Conservation (phyloP, 768 basidiomycete genomes). For the Agaricus subrufescens region DNA sequence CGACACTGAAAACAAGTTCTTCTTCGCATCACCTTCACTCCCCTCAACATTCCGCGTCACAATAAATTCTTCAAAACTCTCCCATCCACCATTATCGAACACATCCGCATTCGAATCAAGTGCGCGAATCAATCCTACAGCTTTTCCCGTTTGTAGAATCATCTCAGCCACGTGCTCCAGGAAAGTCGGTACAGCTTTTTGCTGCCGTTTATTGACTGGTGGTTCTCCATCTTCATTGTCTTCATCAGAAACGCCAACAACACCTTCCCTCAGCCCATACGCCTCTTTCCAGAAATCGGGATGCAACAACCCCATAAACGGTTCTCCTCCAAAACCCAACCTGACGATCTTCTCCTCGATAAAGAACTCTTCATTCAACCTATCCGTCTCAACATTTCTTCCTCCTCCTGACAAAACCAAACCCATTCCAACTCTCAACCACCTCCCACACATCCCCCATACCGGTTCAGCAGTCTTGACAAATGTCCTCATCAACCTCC, state of each 20-base stretch:
- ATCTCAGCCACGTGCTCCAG: slow-evolving; percentile 54
- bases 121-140: slow-evolving; percentile 66
- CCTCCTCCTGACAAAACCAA: slow-evolving; percentile 24
- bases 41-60: slow-evolving; percentile 18
- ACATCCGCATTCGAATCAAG: slow-evolving; percentile 36
- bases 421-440: slow-evolving; percentile 72
- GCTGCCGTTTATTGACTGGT: slow-evolving; percentile 15
- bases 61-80: slow-evolving; percentile 37
- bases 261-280: slow-evolving; percentile 49
- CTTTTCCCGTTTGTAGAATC: slow-evolving; percentile 69
- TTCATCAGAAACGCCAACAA: slow-evolving; percentile 24
- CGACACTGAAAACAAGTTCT: slow-evolving; percentile 43
- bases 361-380: slow-evolving; percentile 75
- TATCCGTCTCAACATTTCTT: slow-evolving; percentile 22
- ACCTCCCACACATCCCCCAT: slow-evolving; percentile 68
- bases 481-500: slow-evolving; percentile 60
- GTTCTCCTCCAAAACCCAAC: slow-evolving; percentile 27
- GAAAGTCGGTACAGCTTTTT: slow-evolving; percentile 51
- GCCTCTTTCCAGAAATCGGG: slow-evolving; percentile 81
- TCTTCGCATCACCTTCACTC: background rate
- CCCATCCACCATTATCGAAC: slow-evolving; percentile 30
- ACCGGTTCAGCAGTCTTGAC: slow-evolving; percentile 59
- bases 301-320: slow-evolving; percentile 48
- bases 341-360: slow-evolving; percentile 66
- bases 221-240: slow-evolving; percentile 10